Evolutionary conservation across 208 protist species (phyloP), one percentile per base, ranked within the genome.

Genomic region (Entamoeba moshkovskii): DNA sequence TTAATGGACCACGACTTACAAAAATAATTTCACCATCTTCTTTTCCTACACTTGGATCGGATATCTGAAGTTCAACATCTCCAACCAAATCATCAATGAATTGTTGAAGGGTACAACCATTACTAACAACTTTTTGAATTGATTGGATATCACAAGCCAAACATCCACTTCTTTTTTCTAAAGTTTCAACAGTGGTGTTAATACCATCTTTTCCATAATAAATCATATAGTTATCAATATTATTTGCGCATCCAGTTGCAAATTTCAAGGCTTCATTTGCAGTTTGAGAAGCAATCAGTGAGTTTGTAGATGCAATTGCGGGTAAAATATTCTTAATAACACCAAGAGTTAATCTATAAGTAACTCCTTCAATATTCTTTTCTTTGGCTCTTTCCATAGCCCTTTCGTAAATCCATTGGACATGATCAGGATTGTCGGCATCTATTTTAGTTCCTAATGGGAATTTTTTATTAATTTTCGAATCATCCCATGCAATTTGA

Each of bases 261-360:
- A 46, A 46, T 91, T 93, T 93, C 13, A 93, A 42, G 15, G 93
- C 45, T 91, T 93, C 93, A 46, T 66, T 46, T 15, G 46, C 59
- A 22, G 46, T 66, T 85, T 66, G 25, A 46, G 45, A 44, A 92
- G 93, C 97, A 38, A 99, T 97, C 49, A 99, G 96, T 29, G 98
- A 98, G 95, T 99, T 99, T 48, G 98, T 99, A 59, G 98, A 98
- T 46, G 98, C 98, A 45, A 99, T 98, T 0, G 98, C 98, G 0
- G 99, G 98, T 93, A 99, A 98, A 93, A 99, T 98, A 94, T 73
- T 73, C 29, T 73, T 73, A 73, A 73, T 73, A 38, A 73, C 59
- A n/a, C 59, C 59, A 11, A 73, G 99, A 98, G 95, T 99, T 99
- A n/a, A 99, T 95, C 0, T 99, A 98, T 73, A 98, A 97, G 94